Percentiles rank a stretch among this genome's conserved stretches.
Evolutionary conservation across 768 basidiomycete species (phyloP).

Genomic region (Serendipita indica): DNA sequence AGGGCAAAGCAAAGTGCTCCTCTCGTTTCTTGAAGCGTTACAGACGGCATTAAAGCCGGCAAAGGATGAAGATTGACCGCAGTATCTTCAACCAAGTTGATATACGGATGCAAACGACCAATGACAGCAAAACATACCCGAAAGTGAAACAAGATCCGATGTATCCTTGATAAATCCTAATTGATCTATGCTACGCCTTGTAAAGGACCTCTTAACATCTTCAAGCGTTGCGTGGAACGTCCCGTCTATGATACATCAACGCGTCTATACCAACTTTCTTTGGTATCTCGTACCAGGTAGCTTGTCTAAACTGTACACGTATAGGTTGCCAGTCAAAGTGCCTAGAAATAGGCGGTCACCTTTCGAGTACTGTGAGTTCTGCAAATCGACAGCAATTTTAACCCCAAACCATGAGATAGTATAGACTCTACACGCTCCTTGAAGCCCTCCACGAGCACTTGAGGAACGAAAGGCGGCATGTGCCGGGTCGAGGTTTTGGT

Average conservation of each 20-base stretch:
- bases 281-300: constrained; percentile 23
- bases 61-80: constrained; percentile 61
- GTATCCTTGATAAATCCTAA: constrained; percentile 72
- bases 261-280: not conserved
- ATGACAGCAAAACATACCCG: constrained; percentile 38
- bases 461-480: constrained; percentile 24
- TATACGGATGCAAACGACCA: not conserved
- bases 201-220: constrained; percentile 52
- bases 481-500: too few relatives aligned
- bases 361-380: constrained; percentile 16
- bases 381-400: constrained; percentile 8
- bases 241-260: constrained; percentile 15
- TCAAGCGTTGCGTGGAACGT: constrained; percentile 29
- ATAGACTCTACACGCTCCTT: constrained; percentile 27
- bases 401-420: constrained; percentile 19
- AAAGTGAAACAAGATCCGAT: constrained; percentile 71
- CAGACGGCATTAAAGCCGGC: constrained; percentile 54
- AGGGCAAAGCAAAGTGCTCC: constrained; percentile 71
- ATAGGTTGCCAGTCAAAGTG: constrained; percentile 39
- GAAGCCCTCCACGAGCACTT: constrained; percentile 20
- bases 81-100: constrained; percentile 35
- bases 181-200: constrained; percentile 68
- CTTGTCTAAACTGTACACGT: constrained; percentile 35
- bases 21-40: constrained; percentile 60
- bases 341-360: constrained; percentile 50